Evolutionary conservation across 1,284 basidiomycete genomes (phyloP).

Genomic region (Malassezia dermatis): DNA sequence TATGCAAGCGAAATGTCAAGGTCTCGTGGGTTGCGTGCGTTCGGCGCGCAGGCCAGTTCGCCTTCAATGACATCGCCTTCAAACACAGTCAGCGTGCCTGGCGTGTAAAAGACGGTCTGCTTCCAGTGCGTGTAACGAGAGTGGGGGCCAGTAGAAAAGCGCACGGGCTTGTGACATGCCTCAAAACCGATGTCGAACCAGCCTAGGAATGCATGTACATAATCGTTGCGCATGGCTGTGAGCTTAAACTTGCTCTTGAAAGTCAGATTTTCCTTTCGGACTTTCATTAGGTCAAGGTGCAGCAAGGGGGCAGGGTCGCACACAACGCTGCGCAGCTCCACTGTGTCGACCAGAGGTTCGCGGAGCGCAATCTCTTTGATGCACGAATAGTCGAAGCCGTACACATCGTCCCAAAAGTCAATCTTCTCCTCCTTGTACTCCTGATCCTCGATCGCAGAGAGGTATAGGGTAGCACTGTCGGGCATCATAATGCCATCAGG

Average conservation of each 20-base stretch:
- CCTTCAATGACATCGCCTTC: constrained; percentile 38
- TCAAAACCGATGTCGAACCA: constrained; percentile 98
- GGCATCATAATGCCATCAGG: constrained; percentile 88
- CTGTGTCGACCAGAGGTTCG: constrained; percentile 94
- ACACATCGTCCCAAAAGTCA: constrained; percentile 91
- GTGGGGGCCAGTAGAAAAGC: constrained; percentile 49
- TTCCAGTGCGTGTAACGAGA: constrained; percentile 48
- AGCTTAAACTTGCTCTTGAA: constrained; percentile 75
- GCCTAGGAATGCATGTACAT: constrained; percentile 91
- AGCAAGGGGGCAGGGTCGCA: constrained; percentile 44
- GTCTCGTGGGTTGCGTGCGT: constrained; percentile 42
- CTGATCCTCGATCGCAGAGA: constrained; percentile 96
- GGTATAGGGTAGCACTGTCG: constrained; percentile 81
- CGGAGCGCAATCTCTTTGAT: constrained; percentile 97
- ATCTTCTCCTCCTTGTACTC: constrained; percentile 99
- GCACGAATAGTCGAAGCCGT: constrained; percentile 98
- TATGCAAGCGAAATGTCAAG: constrained; percentile 43
- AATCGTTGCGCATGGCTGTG: constrained; percentile 78
- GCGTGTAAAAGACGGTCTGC: constrained; percentile 48
- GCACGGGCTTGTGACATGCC: constrained; percentile 89
- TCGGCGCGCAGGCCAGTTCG: constrained; percentile 35
- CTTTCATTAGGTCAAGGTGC: constrained; percentile 72
- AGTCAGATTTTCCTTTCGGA: constrained; percentile 85
- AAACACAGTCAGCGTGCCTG: constrained; percentile 37
- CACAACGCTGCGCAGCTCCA: constrained; percentile 51